These are phyloP conservation scores for Aspergillus jensenii DNA, from an alignment of 2,329 filamentous ascomycete species.

Conservation along the genomic window DNA sequence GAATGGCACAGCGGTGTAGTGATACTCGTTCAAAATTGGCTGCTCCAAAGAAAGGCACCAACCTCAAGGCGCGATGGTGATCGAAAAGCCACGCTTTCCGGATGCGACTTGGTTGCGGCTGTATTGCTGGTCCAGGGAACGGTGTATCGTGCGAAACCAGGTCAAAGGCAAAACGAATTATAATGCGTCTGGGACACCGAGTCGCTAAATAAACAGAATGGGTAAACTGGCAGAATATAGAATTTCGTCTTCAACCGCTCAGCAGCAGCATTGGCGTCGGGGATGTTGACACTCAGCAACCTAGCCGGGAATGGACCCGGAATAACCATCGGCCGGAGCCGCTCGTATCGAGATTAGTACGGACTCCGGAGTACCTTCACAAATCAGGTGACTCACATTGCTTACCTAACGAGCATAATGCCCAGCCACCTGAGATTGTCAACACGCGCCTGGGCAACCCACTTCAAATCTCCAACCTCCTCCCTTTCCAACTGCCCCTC, in stretches of 20 bases:
- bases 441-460: slow-evolving; percentile 7
- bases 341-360: background rate
- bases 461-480: slow-evolving; percentile 10
- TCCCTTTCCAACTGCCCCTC: slow-evolving; percentile 7
- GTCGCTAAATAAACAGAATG: background rate
- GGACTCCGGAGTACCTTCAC: background rate
- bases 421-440: slow-evolving; percentile 3
- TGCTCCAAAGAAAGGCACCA: background rate
- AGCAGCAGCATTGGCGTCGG: background rate
- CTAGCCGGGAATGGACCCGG: slow-evolving; percentile 18
- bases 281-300: slow-evolving; percentile 2
- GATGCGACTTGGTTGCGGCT: slow-evolving; percentile 33
- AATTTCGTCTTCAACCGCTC: slow-evolving; percentile 1
- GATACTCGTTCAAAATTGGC: background rate
- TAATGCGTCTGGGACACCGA: background rate
- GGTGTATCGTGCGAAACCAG: slow-evolving; percentile 3
- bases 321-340: background rate
- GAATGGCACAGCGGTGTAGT: background rate
- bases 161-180: slow-evolving; percentile 1
- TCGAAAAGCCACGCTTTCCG: slow-evolving; percentile 24
- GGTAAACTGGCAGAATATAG: slow-evolving; percentile 1
- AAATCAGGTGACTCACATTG: background rate
- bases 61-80: slow-evolving; percentile 2
- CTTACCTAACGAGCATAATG: background rate
- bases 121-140: slow-evolving; percentile 13